phyloP scores from a whole-genome alignment of 2,329 filamentous ascomycete species.

The Phaeosphaeriaceae sp. region DNA sequence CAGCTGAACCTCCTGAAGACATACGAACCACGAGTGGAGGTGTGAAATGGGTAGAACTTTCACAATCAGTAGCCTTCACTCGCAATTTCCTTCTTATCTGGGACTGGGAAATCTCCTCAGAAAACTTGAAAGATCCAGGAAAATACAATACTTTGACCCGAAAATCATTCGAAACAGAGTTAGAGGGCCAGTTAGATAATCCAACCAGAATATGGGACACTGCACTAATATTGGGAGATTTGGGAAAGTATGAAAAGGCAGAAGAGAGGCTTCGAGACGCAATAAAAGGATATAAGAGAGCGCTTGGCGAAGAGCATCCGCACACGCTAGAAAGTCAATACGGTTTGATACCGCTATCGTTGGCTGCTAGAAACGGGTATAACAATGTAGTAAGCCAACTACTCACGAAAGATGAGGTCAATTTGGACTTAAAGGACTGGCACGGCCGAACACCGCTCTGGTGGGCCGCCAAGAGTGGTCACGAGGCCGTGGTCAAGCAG shows the following conservation, averaged over 20 bases:
- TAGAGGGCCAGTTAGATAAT: too few species aligned
- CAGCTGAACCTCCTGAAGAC: not conserved
- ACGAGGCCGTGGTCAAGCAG: not conserved
- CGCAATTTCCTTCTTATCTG: slow-evolving; percentile 1
- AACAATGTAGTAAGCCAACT: slow-evolving; percentile 1
- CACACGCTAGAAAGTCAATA: too few species aligned
- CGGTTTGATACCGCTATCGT: not conserved
- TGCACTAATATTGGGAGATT: too few species aligned
- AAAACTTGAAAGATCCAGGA: slow-evolving; percentile 1
- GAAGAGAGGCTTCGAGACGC: too few species aligned
- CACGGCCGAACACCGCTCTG: not conserved
- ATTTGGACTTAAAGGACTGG: not conserved
- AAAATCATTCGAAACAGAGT: too few species aligned
- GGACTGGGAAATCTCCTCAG: not conserved
- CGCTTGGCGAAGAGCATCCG: too few species aligned
- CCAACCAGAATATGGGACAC: too few species aligned
- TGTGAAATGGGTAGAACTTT: not conserved
- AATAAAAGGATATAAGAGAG: too few species aligned
- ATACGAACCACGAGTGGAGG: not conserved
- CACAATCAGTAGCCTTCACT: not conserved
- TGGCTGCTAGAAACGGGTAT: slow-evolving; percentile 5
- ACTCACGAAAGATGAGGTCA: not conserved
- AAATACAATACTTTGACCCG: too few species aligned
- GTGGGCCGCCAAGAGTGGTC: not conserved
- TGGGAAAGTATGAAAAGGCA: too few species aligned